These are phyloP conservation scores for Botrytis tulipae DNA, from an alignment of 2,329 filamentous ascomycete species.

Conservation along the genomic window DNA sequence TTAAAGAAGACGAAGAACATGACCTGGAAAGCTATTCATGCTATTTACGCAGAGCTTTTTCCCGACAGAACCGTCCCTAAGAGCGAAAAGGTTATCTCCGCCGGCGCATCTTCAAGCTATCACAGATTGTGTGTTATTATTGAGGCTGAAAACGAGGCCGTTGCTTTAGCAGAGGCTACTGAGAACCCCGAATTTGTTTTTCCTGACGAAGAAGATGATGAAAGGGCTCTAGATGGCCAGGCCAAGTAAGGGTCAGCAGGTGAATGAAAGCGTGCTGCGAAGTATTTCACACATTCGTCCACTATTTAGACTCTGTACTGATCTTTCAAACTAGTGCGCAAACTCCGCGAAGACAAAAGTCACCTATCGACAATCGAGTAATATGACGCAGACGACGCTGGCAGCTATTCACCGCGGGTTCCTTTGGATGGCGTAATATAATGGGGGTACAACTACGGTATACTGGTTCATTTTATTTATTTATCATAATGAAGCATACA, in stretches of 20 bases:
- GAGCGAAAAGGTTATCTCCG: too few relatives aligned
- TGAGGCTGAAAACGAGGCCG: too few relatives aligned
- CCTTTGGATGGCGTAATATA: neutral
- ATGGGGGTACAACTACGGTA: neutral
- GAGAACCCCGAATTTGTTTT: neutral
- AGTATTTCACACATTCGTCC: neutral
- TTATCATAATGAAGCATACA: too few relatives aligned
- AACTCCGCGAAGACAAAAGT: neutral
- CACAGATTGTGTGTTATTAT: too few relatives aligned
- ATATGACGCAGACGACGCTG: neutral
- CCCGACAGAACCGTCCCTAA: too few relatives aligned
- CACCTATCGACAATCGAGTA: neutral
- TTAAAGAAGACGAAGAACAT: too few relatives aligned
- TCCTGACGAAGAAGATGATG: neutral
- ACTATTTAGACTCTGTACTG: neutral
- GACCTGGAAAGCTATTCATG: too few relatives aligned
- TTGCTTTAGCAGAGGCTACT: neutral
- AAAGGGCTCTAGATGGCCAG: too few relatives aligned
- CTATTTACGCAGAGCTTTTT: too few relatives aligned
- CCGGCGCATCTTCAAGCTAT: too few relatives aligned
- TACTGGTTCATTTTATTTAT: neutral
- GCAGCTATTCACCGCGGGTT: neutral
- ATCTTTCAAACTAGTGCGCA: neutral
- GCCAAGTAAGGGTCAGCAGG: neutral
- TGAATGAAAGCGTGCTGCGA: neutral